phyloP scores from a whole-genome alignment of 345 rosid genomes.

The Melaleuca quinquenervia region DNA sequence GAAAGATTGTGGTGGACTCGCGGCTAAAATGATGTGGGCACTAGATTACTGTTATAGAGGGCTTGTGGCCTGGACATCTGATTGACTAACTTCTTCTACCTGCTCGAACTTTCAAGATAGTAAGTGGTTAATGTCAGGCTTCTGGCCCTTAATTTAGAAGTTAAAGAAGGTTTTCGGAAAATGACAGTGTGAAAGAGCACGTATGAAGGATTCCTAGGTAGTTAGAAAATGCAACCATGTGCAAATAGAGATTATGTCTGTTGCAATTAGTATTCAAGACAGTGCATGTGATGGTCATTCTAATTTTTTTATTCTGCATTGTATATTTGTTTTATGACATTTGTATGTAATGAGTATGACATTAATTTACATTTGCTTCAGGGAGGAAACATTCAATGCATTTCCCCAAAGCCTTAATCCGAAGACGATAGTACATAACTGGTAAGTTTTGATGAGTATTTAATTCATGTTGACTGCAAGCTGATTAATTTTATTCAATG shows the following conservation, averaged over 20 bases:
- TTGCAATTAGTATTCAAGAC: not conserved
- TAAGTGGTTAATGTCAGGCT: slow-evolving; percentile 36
- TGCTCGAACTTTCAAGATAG: slow-evolving; percentile 42
- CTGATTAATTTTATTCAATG: not conserved
- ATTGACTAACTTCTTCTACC: not conserved
- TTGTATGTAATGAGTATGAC: not conserved
- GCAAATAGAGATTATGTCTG: not conserved
- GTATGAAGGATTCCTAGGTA: not conserved
- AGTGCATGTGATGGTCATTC: not conserved
- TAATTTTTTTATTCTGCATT: not conserved
- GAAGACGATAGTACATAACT: slow-evolving; percentile 75
- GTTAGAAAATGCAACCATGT: not conserved
- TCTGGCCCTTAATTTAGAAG: not conserved
- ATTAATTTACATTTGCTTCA: slow-evolving; percentile 10
- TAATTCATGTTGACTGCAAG: not conserved
- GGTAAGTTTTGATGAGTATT: slow-evolving; percentile 31
- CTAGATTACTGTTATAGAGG: not conserved
- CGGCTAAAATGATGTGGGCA: not conserved
- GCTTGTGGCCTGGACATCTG: not conserved
- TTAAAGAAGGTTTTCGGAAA: not conserved
- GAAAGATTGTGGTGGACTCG: slow-evolving; percentile 34
- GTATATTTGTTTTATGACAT: not conserved
- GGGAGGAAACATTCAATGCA: slow-evolving; percentile 81
- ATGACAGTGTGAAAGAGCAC: not conserved
- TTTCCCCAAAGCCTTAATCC: slow-evolving; percentile 65